These are phyloP conservation scores for Piedraia hortae DNA, from an alignment of 2,329 filamentous ascomycete species.

Conservation along the genomic window DNA sequence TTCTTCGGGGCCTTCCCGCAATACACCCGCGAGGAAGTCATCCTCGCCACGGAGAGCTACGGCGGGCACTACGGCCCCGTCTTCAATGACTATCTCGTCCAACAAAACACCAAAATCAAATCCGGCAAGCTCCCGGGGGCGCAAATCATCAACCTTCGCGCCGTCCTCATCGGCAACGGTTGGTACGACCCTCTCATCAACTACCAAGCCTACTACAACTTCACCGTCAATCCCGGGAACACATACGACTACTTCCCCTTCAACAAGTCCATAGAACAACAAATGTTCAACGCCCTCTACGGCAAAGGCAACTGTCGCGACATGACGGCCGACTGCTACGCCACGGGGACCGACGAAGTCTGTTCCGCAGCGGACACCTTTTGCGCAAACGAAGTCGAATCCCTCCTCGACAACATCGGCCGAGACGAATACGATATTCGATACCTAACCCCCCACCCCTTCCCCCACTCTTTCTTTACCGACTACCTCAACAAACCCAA, in stretches of 20 bases:
- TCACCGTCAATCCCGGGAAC: conserved; percentile 26
- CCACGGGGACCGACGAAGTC: conserved; percentile 21
- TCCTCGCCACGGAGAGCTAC: conserved; percentile 11
- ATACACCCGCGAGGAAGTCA: conserved; percentile 10
- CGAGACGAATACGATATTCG: conserved; percentile 34
- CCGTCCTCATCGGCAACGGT: conserved; percentile 22
- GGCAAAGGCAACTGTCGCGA: conserved; percentile 32
- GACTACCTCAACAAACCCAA: conserved; percentile 29
- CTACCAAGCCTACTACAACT: conserved; percentile 25
- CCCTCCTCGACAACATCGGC: conserved; percentile 22
- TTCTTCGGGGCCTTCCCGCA: conserved; percentile 31
- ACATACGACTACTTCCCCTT: conserved; percentile 27
- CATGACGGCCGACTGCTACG: conserved; percentile 25
- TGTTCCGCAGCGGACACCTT: conserved; percentile 28
- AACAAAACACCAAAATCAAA: conserved; percentile 9
- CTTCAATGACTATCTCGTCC: conserved; percentile 9
- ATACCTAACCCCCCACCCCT: conserved; percentile 26
- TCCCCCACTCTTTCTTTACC: conserved; percentile 27
- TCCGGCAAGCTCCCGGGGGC: conserved; percentile 7
- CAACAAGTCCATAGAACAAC: conserved; percentile 13
- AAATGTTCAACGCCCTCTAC: conserved; percentile 32
- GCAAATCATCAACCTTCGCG: conserved; percentile 11
- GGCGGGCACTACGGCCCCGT: conserved; percentile 8
- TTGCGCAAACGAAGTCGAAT: conserved; percentile 26
- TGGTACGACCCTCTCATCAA: conserved; percentile 29